A percentile compares a stretch with the other conserved stretches of the same genome.
These are phyloP conservation scores for Jackrogersella multiformis DNA, from an alignment of 495 filamentous ascomycete species.

Conservation along the genomic window DNA sequence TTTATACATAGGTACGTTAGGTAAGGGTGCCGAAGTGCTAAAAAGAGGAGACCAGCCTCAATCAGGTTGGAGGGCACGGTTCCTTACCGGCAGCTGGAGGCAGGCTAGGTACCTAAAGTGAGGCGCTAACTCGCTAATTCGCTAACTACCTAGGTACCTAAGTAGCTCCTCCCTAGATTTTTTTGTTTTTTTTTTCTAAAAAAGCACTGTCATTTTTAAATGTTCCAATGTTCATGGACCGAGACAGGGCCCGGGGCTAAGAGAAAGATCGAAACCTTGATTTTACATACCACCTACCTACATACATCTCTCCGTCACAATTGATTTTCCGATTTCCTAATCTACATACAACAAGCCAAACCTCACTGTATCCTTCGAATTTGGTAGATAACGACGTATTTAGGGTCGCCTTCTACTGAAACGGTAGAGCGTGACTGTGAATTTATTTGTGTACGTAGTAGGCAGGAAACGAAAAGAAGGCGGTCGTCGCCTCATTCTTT, in stretches of 20 bases:
- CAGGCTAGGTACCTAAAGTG: constrained; percentile 29
- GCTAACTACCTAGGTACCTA: constrained; percentile 23
- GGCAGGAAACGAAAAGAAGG: constrained; percentile 3
- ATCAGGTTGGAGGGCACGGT: constrained; percentile 33
- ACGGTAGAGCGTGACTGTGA: constrained; percentile 13
- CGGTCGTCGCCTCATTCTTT: constrained; percentile 23
- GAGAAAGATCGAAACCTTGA: constrained; percentile 37
- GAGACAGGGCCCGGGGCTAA: constrained; percentile 24
- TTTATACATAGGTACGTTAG: neutral
- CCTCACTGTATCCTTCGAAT: constrained; percentile 18
- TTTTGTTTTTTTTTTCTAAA: neutral
- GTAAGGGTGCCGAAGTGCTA: neutral
- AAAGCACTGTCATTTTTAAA: constrained; percentile 37
- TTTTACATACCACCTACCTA: no score
- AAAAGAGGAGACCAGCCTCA: constrained; percentile 27
- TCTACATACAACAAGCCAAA: constrained; percentile 16
- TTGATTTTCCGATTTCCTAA: constrained; percentile 22
- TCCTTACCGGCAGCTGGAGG: constrained; percentile 39
- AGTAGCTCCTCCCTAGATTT: constrained; percentile 34
- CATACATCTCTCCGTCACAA: constrained; percentile 24
- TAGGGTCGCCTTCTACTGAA: constrained; percentile 2
- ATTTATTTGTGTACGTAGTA: neutral
- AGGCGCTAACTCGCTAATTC: constrained; percentile 39
- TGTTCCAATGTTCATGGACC: constrained; percentile 22
- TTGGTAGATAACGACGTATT: constrained; percentile 14